These are phyloP conservation scores for Thelephora terrestris DNA, from an alignment of 1,284 basidiomycete species.

Conservation along the genomic window DNA sequence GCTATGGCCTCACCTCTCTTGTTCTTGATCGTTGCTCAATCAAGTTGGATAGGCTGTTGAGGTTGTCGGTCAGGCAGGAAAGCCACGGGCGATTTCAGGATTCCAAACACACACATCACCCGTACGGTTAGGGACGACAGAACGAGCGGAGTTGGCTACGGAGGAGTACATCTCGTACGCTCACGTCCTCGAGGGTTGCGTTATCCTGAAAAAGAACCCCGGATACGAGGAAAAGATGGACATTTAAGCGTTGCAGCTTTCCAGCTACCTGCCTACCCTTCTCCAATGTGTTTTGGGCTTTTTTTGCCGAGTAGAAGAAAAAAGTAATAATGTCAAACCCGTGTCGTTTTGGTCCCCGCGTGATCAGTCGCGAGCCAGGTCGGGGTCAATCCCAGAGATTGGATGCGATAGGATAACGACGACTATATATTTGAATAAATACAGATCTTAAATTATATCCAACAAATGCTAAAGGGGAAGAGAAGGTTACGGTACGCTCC, in stretches of 20 bases:
- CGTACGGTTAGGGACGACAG: constrained; percentile 87
- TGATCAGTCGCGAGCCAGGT: no score
- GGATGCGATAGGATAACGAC: no score
- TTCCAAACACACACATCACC: constrained; percentile 98
- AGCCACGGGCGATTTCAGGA: constrained; percentile 84
- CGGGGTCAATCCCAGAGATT: no score
- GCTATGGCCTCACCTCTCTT: constrained; percentile 9
- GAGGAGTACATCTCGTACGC: constrained; percentile 94
- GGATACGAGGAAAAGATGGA: constrained; percentile 82
- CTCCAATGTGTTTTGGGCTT: no score
- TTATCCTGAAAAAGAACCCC: constrained; percentile 81
- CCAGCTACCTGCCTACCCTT: no score
- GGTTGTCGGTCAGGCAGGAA: constrained; percentile 86
- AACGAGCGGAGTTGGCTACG: constrained; percentile 91
- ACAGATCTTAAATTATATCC: no score
- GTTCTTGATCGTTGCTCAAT: constrained; percentile 4
- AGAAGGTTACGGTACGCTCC: no score
- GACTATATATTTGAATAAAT: no score
- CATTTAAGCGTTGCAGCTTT: constrained; percentile 27
- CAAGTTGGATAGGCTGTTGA: constrained; percentile 60
- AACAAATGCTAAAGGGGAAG: no score
- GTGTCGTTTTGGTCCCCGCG: no score
- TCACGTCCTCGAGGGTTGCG: constrained; percentile 83
- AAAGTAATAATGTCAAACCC: no score
- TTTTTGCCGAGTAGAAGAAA: no score